These are phyloP conservation scores for Puccinia horiana DNA, from an alignment of 1,284 basidiomycete genomes.

Conservation along the genomic window DNA sequence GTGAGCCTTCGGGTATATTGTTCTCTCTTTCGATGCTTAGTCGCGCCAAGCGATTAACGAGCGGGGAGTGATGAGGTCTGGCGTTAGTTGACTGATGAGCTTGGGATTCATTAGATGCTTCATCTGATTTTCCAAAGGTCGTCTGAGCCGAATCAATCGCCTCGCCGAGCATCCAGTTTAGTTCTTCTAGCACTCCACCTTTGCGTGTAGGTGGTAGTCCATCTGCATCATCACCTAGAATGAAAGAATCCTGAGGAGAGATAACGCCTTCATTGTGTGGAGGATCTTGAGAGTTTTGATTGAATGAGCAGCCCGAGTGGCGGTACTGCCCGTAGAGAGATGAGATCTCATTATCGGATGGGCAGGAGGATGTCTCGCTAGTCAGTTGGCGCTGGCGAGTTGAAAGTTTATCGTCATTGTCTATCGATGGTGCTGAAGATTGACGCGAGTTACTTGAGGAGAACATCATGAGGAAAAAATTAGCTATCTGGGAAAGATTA, in stretches of 20 bases:
- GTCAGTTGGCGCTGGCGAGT: background rate
- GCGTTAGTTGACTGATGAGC: background rate
- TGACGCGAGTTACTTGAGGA: conserved; percentile 3
- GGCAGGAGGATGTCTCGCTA: conserved; percentile 6
- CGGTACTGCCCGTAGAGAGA: conserved; percentile 42
- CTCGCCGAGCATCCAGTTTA: conserved; percentile 43
- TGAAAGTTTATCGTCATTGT: background rate
- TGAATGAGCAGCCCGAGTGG: background rate
- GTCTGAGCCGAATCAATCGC: conserved; percentile 37
- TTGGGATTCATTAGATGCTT: background rate
- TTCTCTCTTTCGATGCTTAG: background rate
- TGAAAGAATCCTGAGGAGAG: background rate
- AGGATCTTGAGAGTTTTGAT: background rate
- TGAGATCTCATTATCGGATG: conserved; percentile 36
- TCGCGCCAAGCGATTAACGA: background rate
- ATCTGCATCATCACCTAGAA: conserved; percentile 20
- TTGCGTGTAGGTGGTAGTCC: background rate
- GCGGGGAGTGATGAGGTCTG: background rate
- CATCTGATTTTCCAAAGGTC: background rate
- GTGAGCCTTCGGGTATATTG: background rate
- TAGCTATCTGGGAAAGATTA: background rate
- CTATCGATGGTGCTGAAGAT: background rate
- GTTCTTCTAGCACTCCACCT: conserved; percentile 30
- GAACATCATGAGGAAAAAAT: background rate
- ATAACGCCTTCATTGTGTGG: background rate